A percentile compares a stretch with the other conserved stretches of the same genome.
Evolutionary conservation across 176 grass and related monocot genomes (phyloP).

Genomic region (Oryza officinalis): DNA sequence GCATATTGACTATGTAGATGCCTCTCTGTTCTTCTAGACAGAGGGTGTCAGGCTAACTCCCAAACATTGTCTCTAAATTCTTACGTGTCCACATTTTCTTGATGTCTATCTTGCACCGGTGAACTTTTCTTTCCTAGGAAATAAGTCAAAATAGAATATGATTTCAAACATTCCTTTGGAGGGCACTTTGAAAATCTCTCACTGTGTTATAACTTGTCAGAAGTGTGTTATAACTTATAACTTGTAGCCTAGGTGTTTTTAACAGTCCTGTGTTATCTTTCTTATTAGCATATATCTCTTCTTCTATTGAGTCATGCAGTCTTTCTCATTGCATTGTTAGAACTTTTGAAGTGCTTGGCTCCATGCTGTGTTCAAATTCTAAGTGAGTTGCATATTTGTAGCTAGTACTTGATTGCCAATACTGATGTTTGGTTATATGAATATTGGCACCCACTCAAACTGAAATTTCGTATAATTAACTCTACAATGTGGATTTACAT

Average conservation of each 20-base stretch:
- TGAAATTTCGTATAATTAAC: neutral
- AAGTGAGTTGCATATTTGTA: neutral
- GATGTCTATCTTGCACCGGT: neutral
- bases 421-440: neutral
- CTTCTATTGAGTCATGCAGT: conserved; percentile 3
- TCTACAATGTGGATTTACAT: neutral
- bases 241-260: neutral
- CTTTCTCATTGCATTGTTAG: neutral
- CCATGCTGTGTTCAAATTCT: neutral
- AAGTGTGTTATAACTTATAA: neutral
- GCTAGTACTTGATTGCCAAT: neutral
- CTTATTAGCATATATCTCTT: neutral
- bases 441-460: neutral
- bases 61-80: conserved; percentile 1
- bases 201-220: neutral
- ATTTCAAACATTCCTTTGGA: neutral
- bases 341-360: neutral
- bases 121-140: conserved; percentile 19
- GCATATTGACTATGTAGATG: neutral
- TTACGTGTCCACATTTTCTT: neutral
- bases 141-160: neutral
- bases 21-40: neutral
- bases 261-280: neutral
- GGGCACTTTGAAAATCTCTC: neutral
- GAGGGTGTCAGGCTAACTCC: neutral